Base-by-base conservation (phyloP, 371 early-diverging fungal genomes). In the Lichtheimia corymbifera region DNA sequence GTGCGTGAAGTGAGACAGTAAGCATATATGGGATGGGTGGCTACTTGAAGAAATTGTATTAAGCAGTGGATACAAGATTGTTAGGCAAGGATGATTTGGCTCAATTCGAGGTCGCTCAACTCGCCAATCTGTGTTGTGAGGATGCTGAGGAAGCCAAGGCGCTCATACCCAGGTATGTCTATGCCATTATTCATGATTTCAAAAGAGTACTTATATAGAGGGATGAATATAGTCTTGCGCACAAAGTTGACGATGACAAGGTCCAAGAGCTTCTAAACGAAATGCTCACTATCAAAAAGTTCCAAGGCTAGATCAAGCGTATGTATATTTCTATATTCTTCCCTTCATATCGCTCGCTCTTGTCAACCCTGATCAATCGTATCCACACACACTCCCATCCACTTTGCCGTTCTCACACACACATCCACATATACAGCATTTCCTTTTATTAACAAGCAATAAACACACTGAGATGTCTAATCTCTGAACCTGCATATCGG, bases 41-140 rank as follows among this genome's bases (percentile, higher is more conserved):
- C 7, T 28, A 35, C 35, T 35, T 35, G 6, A 35, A 28, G 6
- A 35, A 28, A 1, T 1, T 35, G 35, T 35, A 35, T 35, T 35
- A 35, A 35, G 2, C 35, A 9, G 7, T 28, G 28, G 35, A 35
- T 35, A 35, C 0, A 59, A 85, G 87, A 50, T 70, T 90, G 43
- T 63, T 88, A 54, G 77, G 79, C 28, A 80, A 75, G 24, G 79
- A 82, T 9, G 73, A 85, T 4, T 64, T 93, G 68, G 83, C 89
- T 44, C 86, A 88, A 42, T 95, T 92, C 57, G 96, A 95, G 69
- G 75, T 89, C 17, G 93, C 95, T 22, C 95, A 95, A 66, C 79
- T 95, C 45, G 93, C 92, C 25, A 95, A 95, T 72, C 78, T 95
- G 55, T 88, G 91, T 70, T 92, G 93, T 72, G 93, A 91, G 61